phyloP scores from a whole-genome alignment of 2,329 filamentous ascomycete species.

The Sclerotinia minor region DNA sequence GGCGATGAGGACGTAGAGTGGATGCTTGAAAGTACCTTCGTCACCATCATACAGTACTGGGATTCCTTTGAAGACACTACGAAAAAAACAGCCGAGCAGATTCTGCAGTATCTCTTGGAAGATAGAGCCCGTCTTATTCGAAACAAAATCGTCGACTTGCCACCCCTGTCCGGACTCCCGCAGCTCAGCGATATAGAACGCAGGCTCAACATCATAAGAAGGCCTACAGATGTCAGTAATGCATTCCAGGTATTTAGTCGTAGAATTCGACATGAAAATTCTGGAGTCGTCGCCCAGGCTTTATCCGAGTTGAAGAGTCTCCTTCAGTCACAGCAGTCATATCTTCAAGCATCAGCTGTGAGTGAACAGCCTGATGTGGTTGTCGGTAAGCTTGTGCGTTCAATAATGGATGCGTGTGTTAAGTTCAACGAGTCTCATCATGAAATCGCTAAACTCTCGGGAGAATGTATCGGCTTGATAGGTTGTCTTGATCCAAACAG shows the following conservation, averaged over 20 bases:
- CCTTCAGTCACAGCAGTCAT: slow-evolving; percentile 70
- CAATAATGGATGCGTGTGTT: slow-evolving; percentile 80
- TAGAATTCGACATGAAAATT: slow-evolving; percentile 79
- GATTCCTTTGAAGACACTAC: slow-evolving; percentile 60
- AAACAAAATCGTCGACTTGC: slow-evolving; percentile 71
- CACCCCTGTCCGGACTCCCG: slow-evolving; percentile 71
- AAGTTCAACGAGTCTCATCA: slow-evolving; percentile 70
- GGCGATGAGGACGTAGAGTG: slow-evolving; percentile 76
- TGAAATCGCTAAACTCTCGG: slow-evolving; percentile 71
- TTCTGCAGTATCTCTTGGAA: slow-evolving; percentile 54
- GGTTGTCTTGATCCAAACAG: slow-evolving; percentile 91
- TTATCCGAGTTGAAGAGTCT: slow-evolving; percentile 75
- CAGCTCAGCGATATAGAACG: slow-evolving; percentile 67
- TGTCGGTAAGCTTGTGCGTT: slow-evolving; percentile 69
- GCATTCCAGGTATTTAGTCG: slow-evolving; percentile 70
- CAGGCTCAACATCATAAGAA: slow-evolving; percentile 64
- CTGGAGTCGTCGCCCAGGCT: slow-evolving; percentile 79
- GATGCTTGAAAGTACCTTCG: slow-evolving; percentile 85
- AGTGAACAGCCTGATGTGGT: slow-evolving; percentile 81
- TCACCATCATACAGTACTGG: slow-evolving; percentile 85
- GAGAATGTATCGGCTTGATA: slow-evolving; percentile 81
- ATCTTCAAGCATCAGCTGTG: slow-evolving; percentile 75
- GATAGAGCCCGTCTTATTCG: slow-evolving; percentile 52
- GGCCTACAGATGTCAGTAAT: slow-evolving; percentile 63
- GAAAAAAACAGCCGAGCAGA: slow-evolving; percentile 57